Base-by-base conservation (phyloP, 768 basidiomycete genomes). In the Suillus spraguei region DNA sequence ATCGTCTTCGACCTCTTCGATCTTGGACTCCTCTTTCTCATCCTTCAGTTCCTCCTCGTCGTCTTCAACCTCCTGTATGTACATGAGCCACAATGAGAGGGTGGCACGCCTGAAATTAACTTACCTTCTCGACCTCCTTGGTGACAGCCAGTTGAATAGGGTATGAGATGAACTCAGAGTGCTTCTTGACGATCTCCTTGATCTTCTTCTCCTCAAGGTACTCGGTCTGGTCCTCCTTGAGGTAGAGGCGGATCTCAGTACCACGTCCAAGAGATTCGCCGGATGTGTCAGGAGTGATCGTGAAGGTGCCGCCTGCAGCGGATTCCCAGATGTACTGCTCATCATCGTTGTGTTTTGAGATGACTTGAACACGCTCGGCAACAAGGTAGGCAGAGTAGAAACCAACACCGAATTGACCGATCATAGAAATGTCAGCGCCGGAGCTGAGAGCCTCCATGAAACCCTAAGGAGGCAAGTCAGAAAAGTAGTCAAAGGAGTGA, bases 291-390 rank as follows among this genome's bases (percentile, higher is more conserved):
- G 82, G 90, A 56, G 96, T 97, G 82, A 99, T 97, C 74, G 97
- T 99, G 84, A 99, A 99, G 60, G 97, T 99, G 62, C 97, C 97
- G 75, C 97, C 97, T 38, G 97, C 97, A 67, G 97, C 91, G n/a
- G 97, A 99, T 85, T 99, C 97, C 97, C 97, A 99, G 80, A 99
- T 95, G 83, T 99, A 99, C 80, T 99, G 97, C 82, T 99, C 97
- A 77, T 99, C 97, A 72, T 99, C 97, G 74, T 99, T 99, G 86
- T 99, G 96, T 83, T 99, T 99, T 68, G 96, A 95, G 80, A 98
- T 91, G 76, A 99, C 95, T 79, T 97, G 96, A 4, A 99, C 97
- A 68, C 91, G 90, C 82, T 99, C 97, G 70, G 97, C 96, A 68
- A 99, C 96, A 71, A 99, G 94, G 87, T 99, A 99, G 17, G 94